Conservation (phyloP, 441 rosid species). For the Croton laevigatus region DNA sequence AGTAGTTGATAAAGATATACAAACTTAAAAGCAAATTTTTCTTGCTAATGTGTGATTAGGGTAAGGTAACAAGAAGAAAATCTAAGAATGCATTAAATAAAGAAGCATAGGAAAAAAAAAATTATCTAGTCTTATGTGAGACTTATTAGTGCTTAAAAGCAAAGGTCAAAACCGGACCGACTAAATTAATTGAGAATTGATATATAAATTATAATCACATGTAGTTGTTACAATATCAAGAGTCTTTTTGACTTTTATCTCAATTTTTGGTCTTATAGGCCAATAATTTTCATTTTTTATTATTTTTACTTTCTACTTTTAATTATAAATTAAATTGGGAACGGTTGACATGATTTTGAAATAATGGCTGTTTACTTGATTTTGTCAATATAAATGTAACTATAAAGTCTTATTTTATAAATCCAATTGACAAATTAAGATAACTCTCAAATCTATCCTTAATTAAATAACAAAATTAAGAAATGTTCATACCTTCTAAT, state of each 20-base stretch:
- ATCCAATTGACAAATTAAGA: neutral
- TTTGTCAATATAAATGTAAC: slow-evolving; percentile 16
- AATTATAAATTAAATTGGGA: slow-evolving; percentile 7
- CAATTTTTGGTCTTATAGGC: slow-evolving; percentile 12
- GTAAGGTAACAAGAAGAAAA: neutral
- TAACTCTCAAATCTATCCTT: slow-evolving; percentile 29
- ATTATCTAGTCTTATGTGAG: neutral
- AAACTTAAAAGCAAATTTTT: no score
- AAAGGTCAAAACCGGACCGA: slow-evolving; percentile 26
- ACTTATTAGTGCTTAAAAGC: neutral
- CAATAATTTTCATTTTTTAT: neutral
- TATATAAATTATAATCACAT: neutral
- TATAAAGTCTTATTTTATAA: neutral
- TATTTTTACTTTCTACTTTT: no score
- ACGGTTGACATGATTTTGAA: slow-evolving; percentile 26
- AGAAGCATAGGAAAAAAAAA: neutral
- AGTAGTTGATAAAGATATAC: no score
- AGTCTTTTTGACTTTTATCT: slow-evolving; percentile 25
- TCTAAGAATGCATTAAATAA: neutral
- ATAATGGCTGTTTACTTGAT: slow-evolving; percentile 1
- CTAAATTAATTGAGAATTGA: slow-evolving; percentile 19
- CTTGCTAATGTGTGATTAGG: neutral
- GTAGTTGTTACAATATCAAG: slow-evolving; percentile 22
- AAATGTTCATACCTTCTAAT: neutral
- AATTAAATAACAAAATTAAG: slow-evolving; percentile 7